Evolutionary conservation across 2,329 filamentous ascomycete species (phyloP), one percentile per base, ranked within the genome.

Genomic region (Myriangium duriaei): DNA sequence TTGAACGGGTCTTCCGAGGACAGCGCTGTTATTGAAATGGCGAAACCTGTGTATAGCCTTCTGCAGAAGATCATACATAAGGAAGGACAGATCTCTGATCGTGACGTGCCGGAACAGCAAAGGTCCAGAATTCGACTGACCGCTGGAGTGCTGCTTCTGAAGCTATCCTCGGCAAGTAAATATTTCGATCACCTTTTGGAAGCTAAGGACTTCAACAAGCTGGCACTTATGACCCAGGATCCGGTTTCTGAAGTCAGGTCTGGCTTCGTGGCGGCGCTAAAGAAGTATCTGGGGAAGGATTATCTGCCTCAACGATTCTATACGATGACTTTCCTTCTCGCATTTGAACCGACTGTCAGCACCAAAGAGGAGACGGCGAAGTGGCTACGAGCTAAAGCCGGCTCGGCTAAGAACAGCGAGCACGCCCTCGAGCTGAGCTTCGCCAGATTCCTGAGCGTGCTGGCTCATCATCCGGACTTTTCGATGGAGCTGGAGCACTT

Each of bases 381-480:
- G 0, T 98, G 91, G 87, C 75, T 96, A 35, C 79, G 82, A 36
- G 88, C 87, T 31, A 76, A 87, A 11, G 73, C 77, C 13, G 69
- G 72, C 39, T 83, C 82, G 51, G 61, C 67, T 2, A 62, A 68
- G 35, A 60, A 59, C 47, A 58, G 63, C 41, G 60, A 64, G 19
- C 74, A 69, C 7, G 69, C 81, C 5, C 74, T 98, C 64, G 88
- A 96, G 59, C 73, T 77, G 14, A 72, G 80, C 10, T 81, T 96
- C 54, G 76, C 82, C 16, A 76, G 91, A 6, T 71, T 96, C 21
- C 68, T 98, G 37, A 91, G 86, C 34, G 64, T 98, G 30, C 70
- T 98, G 30, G 87, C 88, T 4, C 88, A 96, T 55, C 91, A 98
- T 56, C 87, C 87, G 1, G 91, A 98, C 57, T 95, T 88, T 48